Evolutionary conservation across 164 flowering plant species (phyloP).

Genomic region (Tetrastigma voinierianum): DNA sequence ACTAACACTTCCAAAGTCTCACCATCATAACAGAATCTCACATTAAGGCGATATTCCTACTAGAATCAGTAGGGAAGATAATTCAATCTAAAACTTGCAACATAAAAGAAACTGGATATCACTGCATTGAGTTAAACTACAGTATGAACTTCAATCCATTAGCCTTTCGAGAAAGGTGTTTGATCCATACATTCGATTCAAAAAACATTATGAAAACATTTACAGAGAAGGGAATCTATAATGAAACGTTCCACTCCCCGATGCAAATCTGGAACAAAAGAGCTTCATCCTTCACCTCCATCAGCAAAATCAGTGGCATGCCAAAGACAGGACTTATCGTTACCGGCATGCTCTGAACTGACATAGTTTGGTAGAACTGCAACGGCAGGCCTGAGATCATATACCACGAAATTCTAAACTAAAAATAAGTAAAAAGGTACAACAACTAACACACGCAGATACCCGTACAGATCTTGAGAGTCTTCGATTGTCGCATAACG

Average conservation of each 20-base stretch:
- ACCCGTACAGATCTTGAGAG: constrained; percentile 77
- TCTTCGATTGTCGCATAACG: constrained; percentile 71
- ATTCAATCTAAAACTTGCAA: too few species aligned
- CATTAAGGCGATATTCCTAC: too few species aligned
- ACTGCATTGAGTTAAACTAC: too few species aligned
- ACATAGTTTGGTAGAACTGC: constrained; percentile 54
- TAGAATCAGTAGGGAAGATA: too few species aligned
- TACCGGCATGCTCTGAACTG: constrained; percentile 70
- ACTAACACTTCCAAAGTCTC: too few species aligned
- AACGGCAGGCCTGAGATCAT: neutral
- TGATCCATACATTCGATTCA: neutral
- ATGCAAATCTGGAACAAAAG: constrained; percentile 56
- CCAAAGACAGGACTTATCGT: constrained; percentile 78
- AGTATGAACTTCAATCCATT: too few species aligned
- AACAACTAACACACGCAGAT: constrained; percentile 37
- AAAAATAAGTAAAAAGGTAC: neutral
- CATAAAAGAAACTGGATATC: too few species aligned
- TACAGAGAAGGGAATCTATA: neutral
- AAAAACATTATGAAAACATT: neutral
- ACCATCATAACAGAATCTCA: too few species aligned
- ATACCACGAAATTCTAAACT: neutral
- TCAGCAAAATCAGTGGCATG: constrained; percentile 69
- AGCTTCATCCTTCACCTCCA: constrained; percentile 75
- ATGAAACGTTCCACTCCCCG: constrained; percentile 52
- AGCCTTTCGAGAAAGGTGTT: too few species aligned